Evolutionary conservation across 345 rosid species (phyloP).

Genomic region (Populus simonii): DNA sequence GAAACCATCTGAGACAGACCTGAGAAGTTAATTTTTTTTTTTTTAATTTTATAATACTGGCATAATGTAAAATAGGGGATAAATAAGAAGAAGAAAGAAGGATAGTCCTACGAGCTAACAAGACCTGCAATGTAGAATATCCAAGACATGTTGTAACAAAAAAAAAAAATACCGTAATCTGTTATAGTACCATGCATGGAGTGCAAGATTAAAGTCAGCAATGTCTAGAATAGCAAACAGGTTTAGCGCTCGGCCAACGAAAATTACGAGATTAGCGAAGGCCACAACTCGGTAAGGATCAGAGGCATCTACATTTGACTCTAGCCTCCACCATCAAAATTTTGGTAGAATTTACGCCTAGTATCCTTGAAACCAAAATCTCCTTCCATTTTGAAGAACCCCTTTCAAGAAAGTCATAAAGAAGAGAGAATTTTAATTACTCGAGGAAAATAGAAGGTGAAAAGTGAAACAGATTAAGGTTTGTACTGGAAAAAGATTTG

Average conservation of each 20-base stretch:
- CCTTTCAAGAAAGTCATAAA: not conserved
- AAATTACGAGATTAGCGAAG: not conserved
- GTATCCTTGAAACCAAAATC: not conserved
- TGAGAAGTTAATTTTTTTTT: too few relatives aligned
- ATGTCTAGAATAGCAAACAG: not conserved
- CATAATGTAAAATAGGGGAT: too few relatives aligned
- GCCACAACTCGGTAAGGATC: not conserved
- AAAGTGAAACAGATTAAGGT: not conserved
- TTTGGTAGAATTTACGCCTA: not conserved
- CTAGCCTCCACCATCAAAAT: not conserved
- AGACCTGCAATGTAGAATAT: too few relatives aligned
- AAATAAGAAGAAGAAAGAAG: too few relatives aligned
- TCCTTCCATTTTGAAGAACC: not conserved
- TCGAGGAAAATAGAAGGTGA: not conserved
- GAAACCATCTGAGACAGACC: too few relatives aligned
- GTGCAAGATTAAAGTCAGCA: not conserved
- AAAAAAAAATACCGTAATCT: too few relatives aligned
- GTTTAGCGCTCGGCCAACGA: not conserved
- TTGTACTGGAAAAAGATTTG: not conserved
- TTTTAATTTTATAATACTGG: too few relatives aligned
- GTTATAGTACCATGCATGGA: too few relatives aligned
- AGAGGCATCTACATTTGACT: not conserved
- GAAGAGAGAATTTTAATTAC: not conserved
- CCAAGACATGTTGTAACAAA: too few relatives aligned
- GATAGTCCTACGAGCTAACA: too few relatives aligned